Percentiles rank a stretch among this genome's conserved stretches.
These are phyloP conservation scores for Crithidia acanthocephali DNA, from an alignment of 208 protist species.

Conservation along the genomic window DNA sequence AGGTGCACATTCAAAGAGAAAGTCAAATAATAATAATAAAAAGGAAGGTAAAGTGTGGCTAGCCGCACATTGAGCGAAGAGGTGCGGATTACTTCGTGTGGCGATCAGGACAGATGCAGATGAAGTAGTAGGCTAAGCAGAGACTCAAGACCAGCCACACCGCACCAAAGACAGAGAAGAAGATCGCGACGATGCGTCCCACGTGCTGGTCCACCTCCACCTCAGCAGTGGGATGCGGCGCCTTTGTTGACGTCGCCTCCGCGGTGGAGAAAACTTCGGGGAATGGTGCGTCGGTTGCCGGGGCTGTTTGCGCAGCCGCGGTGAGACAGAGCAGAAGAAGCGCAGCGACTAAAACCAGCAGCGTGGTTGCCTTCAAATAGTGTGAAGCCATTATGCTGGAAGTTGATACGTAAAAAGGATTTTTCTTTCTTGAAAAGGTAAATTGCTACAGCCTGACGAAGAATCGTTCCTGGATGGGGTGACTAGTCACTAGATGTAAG, in stretches of 20 bases:
- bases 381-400: background rate
- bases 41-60: background rate
- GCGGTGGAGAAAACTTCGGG: background rate
- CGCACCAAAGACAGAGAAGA: constrained; percentile 14
- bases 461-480: no score
- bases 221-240: background rate
- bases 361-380: background rate
- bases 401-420: no score
- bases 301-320: background rate
- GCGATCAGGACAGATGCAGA: constrained; percentile 17
- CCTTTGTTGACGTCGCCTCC: background rate
- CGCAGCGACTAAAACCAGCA: background rate
- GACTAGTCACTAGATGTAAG: no score
- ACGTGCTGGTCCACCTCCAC: constrained; percentile 21
- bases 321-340: background rate
- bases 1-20: background rate
- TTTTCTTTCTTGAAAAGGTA: no score
- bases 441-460: no score
- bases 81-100: constrained; percentile 21
- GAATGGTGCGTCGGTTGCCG: background rate
- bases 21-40: background rate
- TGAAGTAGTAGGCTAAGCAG: constrained; percentile 27
- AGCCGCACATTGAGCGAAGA: background rate
- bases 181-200: constrained; percentile 12
- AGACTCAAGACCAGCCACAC: constrained; percentile 17